Evolutionary conservation across 2,329 filamentous ascomycete species (phyloP), one percentile per base, ranked within the genome.

Genomic region (Pyrenochaeta sp.): DNA sequence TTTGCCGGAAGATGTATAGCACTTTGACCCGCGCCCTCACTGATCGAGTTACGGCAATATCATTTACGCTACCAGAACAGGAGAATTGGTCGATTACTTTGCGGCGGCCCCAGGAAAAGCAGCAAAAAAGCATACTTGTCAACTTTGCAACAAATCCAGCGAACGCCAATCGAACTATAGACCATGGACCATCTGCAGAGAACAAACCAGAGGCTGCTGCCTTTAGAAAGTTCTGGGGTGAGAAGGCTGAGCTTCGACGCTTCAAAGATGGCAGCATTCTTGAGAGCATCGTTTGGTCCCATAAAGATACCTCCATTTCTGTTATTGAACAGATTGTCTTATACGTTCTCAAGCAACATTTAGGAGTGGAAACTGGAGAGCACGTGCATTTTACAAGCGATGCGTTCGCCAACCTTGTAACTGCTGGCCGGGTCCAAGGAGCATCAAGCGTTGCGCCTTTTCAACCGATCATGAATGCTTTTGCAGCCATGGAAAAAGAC

Each of bases 211-310:
- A 92, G 59, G 90, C 92, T 20, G 87, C 87, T 9, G 83, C 83
- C 29, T 99, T 97, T 74, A 90, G 91, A 31, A 86, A 88, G 30
- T 98, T 99, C 72, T 99, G 96, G 95, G 95, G 94, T 6, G 89
- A 94, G 9, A 96, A 95, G 73, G 86, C 95, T 1, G 95, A 99
- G 74, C 82, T 99, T 40, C 87, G 95, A 60, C 90, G 95, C 17
- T 99, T 99, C 81, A 96, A 93, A 67, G 92, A 98, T 68, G 95
- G 95, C 18, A 94, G 89, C 65, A 97, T 99, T 61, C 83, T 92
- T 7, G 96, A 99, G 75, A 97, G 91, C 68, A 81, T 98, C 27
- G 88, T 96, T 17, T 99, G 95, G 95, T 82, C 77, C 2, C 57
- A 82, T 2, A 84, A 87, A 60, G 82, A 85, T 49, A 80, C 84